Conservation (phyloP, 345 rosid species). For the Geranium rotundifolium region DNA sequence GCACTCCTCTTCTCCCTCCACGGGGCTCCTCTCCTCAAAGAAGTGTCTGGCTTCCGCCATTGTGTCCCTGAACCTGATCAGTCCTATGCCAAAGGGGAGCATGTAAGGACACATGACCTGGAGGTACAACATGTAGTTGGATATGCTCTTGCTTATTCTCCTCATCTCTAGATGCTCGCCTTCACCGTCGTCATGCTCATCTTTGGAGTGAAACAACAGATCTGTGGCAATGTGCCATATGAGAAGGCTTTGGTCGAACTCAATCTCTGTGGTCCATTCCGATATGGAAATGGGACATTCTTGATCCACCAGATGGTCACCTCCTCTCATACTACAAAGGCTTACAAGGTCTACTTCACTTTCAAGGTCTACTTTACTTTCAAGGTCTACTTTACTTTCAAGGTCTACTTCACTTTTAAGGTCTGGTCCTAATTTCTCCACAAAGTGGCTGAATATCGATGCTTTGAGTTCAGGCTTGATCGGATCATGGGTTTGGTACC, state of each 20-base stretch:
- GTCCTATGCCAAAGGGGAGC: constrained; percentile 21
- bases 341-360: neutral
- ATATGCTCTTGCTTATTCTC: constrained; percentile 5
- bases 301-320: no score
- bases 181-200: no score
- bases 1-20: neutral
- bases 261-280: constrained; percentile 3
- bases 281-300: no score
- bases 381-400: neutral
- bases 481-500: no score
- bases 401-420: neutral
- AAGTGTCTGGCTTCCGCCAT: constrained; percentile 6
- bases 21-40: constrained; percentile 2
- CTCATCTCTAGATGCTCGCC: no score
- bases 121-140: constrained; percentile 15
- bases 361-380: neutral
- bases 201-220: neutral
- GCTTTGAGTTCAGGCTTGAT: no score
- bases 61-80: constrained; percentile 20
- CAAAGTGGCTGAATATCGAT: neutral
- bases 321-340: no score
- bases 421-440: neutral
- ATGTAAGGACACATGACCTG: constrained; percentile 13
- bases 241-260: constrained; percentile 14
- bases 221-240: constrained; percentile 17